Evolutionary conservation across 1,284 basidiomycete genomes (phyloP).

Genomic region (Abortiporus biennis): DNA sequence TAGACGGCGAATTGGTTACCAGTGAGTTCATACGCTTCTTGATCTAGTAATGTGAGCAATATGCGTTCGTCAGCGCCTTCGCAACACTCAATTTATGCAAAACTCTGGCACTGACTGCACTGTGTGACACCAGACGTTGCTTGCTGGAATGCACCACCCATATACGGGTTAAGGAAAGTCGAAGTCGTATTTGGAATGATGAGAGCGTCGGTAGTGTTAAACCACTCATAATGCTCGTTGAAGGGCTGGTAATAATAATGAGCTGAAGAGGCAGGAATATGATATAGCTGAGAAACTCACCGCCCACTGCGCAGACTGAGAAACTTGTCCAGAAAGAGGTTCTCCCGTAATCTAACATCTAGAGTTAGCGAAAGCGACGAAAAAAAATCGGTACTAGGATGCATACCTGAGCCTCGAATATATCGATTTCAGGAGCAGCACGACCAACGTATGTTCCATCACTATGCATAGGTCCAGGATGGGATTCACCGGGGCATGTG

Average conservation of each 20-base stretch:
- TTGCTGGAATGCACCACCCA: conserved; percentile 49
- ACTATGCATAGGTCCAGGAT: conserved; percentile 70
- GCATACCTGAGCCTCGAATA: conserved; percentile 65
- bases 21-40: conserved; percentile 19
- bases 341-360: conserved; percentile 12
- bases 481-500: conserved; percentile 76
- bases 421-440: conserved; percentile 82
- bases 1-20: conserved; percentile 18
- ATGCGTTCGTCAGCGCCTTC: conserved; percentile 39
- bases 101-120: conserved; percentile 16
- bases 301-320: conserved; percentile 42
- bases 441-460: conserved; percentile 68
- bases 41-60: conserved; percentile 47
- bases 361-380: neutral
- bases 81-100: conserved; percentile 16
- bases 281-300: conserved; percentile 16
- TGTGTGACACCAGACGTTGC: conserved; percentile 29
- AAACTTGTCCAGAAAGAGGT: conserved; percentile 29
- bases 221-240: conserved; percentile 35
- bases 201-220: conserved; percentile 36
- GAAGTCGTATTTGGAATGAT: conserved; percentile 37
- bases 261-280: conserved; percentile 9
- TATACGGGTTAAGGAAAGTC: conserved; percentile 47
- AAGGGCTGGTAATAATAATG: conserved; percentile 32
- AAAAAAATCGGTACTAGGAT: neutral